Evolutionary conservation across 257 asterid species (phyloP), one percentile per base, ranked within the genome.

Genomic region (Verbascum thapsus): DNA sequence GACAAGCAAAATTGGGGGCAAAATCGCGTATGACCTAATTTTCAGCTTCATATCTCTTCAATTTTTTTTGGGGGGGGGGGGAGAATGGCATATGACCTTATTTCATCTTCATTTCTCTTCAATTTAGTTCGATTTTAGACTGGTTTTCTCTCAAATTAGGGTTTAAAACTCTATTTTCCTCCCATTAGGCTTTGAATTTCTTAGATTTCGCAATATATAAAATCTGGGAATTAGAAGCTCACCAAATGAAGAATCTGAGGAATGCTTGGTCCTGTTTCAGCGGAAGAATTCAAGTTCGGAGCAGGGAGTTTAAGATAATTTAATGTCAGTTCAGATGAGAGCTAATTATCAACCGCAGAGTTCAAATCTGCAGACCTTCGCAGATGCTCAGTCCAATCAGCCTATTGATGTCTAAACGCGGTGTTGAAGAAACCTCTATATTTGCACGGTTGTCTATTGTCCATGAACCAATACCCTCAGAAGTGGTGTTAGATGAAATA

Each of bases 191-290:
- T n/a, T n/a, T n/a, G n/a, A n/a, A n/a, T n/a, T n/a, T n/a, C n/a
- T n/a, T n/a, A n/a, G n/a, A n/a, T n/a, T n/a, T n/a, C n/a, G n/a
- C n/a, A n/a, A n/a, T n/a, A n/a, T n/a, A n/a, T n/a, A n/a, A n/a
- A n/a, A n/a, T n/a, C n/a, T n/a, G n/a, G n/a, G n/a, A n/a, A 50
- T 37, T 19, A 54, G 39, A 52, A 66, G 64, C 97, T 83, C 74
- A 94, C 99, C 81, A 81, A 49, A 83, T 94, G 98, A 75, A 94
- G 97, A 75, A 94, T 77, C 81, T 90, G 96, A 47, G 98, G 97
- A 78, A 94, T 90, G 73, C 97, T 94, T 11, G 91, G 96, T 52
- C 86, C 99, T 34, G 73, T 55, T 69, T 83, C 92, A 20, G 79
- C 53, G 72, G 82, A 72, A 64, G 83, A 66, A 77, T 78, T 85